A percentile compares a stretch with the other conserved stretches of the same genome.
These are phyloP conservation scores for Leucaena leucocephala DNA, from an alignment of 306 rosid species.

Conservation along the genomic window DNA sequence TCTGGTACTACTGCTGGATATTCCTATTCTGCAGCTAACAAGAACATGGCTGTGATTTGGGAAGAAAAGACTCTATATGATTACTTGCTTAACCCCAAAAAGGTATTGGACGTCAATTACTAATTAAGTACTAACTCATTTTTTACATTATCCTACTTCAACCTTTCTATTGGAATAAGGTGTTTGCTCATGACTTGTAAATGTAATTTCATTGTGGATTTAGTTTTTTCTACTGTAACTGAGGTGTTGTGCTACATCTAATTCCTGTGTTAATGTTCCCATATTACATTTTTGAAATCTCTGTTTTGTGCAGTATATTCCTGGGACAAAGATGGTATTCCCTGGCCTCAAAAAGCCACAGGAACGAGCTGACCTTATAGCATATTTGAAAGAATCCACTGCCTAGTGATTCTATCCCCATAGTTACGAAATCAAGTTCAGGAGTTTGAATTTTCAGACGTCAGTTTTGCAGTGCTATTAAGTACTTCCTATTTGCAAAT, in stretches of 20 bases:
- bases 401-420: conserved; percentile 39
- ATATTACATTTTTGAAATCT: neutral
- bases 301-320: conserved; percentile 67
- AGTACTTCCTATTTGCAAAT: conserved; percentile 50
- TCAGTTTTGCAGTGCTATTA: conserved; percentile 43
- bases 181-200: neutral
- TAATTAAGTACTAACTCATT: too few species aligned
- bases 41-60: too few species aligned
- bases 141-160: too few species aligned
- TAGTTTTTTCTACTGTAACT: neutral
- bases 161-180: neutral
- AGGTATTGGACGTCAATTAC: conserved; percentile 35
- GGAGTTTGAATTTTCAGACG: conserved; percentile 36
- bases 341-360: conserved; percentile 65
- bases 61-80: too few species aligned
- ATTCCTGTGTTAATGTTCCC: neutral
- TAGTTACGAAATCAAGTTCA: conserved; percentile 36
- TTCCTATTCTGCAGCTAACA: too few species aligned
- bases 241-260: neutral
- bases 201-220: neutral
- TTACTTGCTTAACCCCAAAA: conserved; percentile 48
- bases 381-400: conserved; percentile 82
- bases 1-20: too few species aligned
- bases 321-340: conserved; percentile 80
- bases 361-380: conserved; percentile 85